Conservation (phyloP, 164 flowering plant species). For the Vitis vinifera region DNA sequence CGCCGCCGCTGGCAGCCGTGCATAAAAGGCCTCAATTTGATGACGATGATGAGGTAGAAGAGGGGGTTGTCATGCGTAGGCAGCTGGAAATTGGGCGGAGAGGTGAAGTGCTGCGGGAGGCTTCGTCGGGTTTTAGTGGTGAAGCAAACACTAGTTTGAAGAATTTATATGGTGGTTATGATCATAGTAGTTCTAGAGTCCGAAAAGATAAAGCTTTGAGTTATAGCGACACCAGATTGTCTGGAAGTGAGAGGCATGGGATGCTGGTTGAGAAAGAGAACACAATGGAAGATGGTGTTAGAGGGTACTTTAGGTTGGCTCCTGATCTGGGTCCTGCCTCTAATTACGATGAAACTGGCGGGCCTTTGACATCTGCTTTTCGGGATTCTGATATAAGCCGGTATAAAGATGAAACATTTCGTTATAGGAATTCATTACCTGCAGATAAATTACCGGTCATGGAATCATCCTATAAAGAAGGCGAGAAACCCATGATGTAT, state of each 20-base stretch:
- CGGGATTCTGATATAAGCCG: slow-evolving; percentile 4
- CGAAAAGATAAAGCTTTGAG: slow-evolving; percentile 15
- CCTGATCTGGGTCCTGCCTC: slow-evolving; percentile 11
- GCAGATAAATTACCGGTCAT: slow-evolving; percentile 12
- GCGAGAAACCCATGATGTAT: slow-evolving; percentile 15
- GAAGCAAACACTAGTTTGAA: slow-evolving; percentile 4
- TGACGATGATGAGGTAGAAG: not conserved
- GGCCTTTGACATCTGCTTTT: slow-evolving; percentile 5
- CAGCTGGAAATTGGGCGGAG: slow-evolving; percentile 10
- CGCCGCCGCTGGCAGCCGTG: slow-evolving; percentile 15
- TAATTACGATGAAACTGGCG: slow-evolving; percentile 18
- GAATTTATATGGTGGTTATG: slow-evolving; percentile 8
- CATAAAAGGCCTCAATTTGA: slow-evolving; percentile 16
- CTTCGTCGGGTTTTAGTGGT: slow-evolving; percentile 3
- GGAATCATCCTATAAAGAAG: slow-evolving; percentile 11
- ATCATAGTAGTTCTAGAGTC: slow-evolving; percentile 4
- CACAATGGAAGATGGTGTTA: slow-evolving; percentile 14
- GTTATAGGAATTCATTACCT: slow-evolving; percentile 11
- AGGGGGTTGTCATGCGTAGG: slow-evolving; percentile 3
- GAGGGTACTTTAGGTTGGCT: slow-evolving; percentile 16
- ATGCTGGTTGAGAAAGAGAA: slow-evolving; percentile 6
- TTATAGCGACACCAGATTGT: slow-evolving; percentile 7
- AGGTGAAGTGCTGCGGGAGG: slow-evolving; percentile 1
- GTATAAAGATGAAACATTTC: slow-evolving; percentile 21
- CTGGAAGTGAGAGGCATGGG: slow-evolving; percentile 5